Evolutionary conservation across 805 yeast species (phyloP).

Genomic region (Teunomyces barrocoloradensis): DNA sequence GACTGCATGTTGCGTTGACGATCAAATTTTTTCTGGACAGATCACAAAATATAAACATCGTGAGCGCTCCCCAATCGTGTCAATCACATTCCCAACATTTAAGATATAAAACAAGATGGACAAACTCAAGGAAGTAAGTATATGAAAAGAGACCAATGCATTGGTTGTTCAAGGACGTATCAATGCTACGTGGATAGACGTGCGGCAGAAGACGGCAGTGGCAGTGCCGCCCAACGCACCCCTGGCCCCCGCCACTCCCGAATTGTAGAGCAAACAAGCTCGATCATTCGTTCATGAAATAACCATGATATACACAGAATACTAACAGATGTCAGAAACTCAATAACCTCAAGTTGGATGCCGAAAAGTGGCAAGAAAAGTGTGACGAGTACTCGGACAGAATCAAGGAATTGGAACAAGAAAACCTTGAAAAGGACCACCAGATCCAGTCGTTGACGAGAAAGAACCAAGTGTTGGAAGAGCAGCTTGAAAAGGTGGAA

Average conservation of each 20-base stretch:
- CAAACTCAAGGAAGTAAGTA: constrained; percentile 58
- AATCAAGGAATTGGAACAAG: constrained; percentile 90
- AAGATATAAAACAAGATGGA: constrained; percentile 40
- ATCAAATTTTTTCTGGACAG: constrained; percentile 8
- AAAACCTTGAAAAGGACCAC: constrained; percentile 87
- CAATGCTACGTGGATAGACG: too few relatives aligned
- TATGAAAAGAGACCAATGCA: not conserved
- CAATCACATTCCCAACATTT: constrained; percentile 3
- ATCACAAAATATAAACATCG: constrained; percentile 11
- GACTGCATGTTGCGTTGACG: constrained; percentile 3
- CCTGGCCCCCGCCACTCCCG: not conserved
- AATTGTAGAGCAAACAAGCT: too few relatives aligned
- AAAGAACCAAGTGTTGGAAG: constrained; percentile 87
- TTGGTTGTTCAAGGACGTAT: too few relatives aligned
- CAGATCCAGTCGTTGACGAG: constrained; percentile 90
- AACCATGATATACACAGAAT: not conserved
- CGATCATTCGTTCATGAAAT: not conserved
- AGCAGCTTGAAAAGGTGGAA: constrained; percentile 77
- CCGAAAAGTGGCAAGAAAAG: constrained; percentile 97
- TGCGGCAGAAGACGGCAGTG: not conserved
- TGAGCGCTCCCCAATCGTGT: constrained; percentile 1
- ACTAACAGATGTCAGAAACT: constrained; percentile 54
- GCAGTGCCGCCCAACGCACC: not conserved
- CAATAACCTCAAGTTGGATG: constrained; percentile 85
- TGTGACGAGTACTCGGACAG: constrained; percentile 80